Conservation (phyloP, 2,329 filamentous ascomycete genomes). For the Pezicula carpinea region DNA sequence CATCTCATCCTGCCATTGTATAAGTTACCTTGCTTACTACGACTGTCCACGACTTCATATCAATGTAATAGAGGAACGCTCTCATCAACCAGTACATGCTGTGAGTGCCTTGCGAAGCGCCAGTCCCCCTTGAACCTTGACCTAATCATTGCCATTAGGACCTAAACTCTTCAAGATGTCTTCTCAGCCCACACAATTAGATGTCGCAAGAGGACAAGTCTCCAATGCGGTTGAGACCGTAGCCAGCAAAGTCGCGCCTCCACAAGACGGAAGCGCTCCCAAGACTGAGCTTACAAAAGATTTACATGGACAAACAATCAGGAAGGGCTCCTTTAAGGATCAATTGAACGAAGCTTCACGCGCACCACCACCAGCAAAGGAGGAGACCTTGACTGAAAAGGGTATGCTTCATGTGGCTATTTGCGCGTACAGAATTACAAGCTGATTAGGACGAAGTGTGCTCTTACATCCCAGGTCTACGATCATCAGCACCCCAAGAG, state of each 20-base stretch:
- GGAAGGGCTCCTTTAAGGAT: conserved; percentile 20
- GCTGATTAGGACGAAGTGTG: conserved; percentile 9
- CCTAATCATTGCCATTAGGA: background rate
- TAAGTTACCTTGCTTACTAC: too few relatives aligned
- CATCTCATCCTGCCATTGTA: too few relatives aligned
- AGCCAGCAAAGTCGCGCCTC: conserved; percentile 4
- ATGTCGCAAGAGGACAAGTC: conserved; percentile 15
- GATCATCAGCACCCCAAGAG: conserved; percentile 11
- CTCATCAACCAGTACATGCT: background rate
- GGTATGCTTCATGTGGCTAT: conserved; percentile 8
- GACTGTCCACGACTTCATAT: too few relatives aligned
- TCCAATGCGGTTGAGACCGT: conserved; percentile 11
- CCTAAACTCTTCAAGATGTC: conserved; percentile 13
- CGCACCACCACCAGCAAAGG: conserved; percentile 1
- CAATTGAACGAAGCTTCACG: conserved; percentile 20
- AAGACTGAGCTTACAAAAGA: conserved; percentile 14
- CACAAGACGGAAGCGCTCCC: conserved; percentile 10
- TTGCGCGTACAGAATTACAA: background rate
- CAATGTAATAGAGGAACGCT: too few relatives aligned
- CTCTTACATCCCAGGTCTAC: conserved; percentile 18
- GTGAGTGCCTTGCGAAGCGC: background rate
- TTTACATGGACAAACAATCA: conserved; percentile 14
- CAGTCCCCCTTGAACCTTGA: background rate
- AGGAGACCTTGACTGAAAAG: conserved; percentile 16
- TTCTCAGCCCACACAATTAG: conserved; percentile 17